Conservation (phyloP, 345 rosid species). For the Bruguiera gymnorhiza region DNA sequence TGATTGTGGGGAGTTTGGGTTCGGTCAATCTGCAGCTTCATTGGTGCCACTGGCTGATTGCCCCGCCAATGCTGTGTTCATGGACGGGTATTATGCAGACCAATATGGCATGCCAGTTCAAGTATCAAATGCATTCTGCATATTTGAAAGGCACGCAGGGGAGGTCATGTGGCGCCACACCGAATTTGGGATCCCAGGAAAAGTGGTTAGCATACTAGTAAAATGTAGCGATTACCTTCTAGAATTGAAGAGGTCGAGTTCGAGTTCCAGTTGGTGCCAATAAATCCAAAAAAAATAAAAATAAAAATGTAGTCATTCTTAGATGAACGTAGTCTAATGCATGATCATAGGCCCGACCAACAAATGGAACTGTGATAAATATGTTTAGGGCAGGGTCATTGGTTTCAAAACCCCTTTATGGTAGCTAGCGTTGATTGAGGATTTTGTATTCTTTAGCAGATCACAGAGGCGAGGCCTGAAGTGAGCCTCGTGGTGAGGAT, state of each 20-base stretch:
- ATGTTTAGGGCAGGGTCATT: neutral
- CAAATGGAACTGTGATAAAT: too few relatives aligned
- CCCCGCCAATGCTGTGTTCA: constrained; percentile 44
- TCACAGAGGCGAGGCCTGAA: constrained; percentile 49
- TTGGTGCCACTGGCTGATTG: constrained; percentile 47
- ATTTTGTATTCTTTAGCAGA: constrained; percentile 16
- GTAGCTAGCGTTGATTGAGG: neutral
- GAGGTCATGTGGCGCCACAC: constrained; percentile 50
- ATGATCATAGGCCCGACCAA: too few relatives aligned
- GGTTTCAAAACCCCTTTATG: neutral
- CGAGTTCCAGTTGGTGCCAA: too few relatives aligned
- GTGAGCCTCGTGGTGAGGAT: constrained; percentile 53
- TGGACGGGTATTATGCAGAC: constrained; percentile 42
- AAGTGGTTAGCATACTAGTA: neutral
- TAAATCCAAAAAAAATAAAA: too few relatives aligned
- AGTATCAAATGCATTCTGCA: constrained; percentile 36
- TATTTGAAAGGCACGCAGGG: constrained; percentile 57
- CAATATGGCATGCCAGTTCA: constrained; percentile 40
- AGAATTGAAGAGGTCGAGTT: too few relatives aligned
- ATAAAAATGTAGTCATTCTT: too few relatives aligned
- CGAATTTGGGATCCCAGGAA: constrained; percentile 25
- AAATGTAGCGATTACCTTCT: neutral
- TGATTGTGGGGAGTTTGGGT: constrained; percentile 49
- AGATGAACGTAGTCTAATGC: too few relatives aligned
- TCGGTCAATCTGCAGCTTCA: constrained; percentile 41